Conservation (phyloP, 2,329 filamentous ascomycete species). For the Biscogniauxia marginata region DNA sequence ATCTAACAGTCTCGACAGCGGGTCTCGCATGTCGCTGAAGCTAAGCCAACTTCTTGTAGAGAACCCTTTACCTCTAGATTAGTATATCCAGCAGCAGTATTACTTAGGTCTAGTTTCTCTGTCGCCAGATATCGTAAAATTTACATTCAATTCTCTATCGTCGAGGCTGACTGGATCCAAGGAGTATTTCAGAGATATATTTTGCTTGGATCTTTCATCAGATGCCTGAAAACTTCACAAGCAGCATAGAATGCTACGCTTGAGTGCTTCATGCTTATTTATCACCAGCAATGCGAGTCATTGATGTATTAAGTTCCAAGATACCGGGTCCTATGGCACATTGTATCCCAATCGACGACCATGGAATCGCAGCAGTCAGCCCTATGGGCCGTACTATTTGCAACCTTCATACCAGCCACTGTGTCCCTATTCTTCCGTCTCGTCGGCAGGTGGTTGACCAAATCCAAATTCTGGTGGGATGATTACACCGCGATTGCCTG, state of each 20-base stretch:
- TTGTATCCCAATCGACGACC: neutral
- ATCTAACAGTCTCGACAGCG: neutral
- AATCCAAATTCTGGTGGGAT: neutral
- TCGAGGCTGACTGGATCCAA: neutral
- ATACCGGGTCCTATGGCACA: neutral
- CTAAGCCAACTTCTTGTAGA: neutral
- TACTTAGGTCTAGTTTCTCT: neutral
- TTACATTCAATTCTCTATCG: neutral
- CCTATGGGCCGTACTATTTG: neutral
- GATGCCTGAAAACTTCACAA: neutral
- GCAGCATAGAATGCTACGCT: neutral
- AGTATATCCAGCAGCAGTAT: neutral
- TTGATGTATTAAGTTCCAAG: neutral
- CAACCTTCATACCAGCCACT: neutral
- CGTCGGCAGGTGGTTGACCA: neutral
- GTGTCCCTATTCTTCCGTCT: neutral
- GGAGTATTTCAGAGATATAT: neutral
- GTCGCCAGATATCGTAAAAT: neutral
- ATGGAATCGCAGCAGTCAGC: slow-evolving; percentile 1
- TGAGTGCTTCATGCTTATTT: neutral
- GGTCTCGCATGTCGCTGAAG: neutral
- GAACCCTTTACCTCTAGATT: neutral
- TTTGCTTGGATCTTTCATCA: too few species aligned
- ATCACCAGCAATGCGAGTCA: neutral
- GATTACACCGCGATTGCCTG: neutral